Conservation (phyloP, 2,329 filamentous ascomycete genomes). For the Stagonosporopsis rhizophila region DNA sequence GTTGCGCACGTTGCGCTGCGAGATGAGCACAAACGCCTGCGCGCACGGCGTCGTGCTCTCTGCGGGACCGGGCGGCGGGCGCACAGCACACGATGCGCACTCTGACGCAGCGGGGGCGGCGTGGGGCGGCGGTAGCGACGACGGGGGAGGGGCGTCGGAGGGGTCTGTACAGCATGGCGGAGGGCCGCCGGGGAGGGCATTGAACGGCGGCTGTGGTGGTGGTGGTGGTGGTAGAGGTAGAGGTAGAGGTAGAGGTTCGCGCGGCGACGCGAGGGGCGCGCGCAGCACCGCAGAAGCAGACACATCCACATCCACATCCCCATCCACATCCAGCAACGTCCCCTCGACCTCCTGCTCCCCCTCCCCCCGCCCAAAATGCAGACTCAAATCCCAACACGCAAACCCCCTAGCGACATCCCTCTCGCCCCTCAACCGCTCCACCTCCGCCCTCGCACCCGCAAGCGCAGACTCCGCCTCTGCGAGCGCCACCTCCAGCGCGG, state of each 20-base stretch:
- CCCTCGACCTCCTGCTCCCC: background rate
- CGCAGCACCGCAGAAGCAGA: background rate
- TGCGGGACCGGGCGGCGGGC: slow-evolving; percentile 33
- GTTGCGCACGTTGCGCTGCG: slow-evolving; percentile 45
- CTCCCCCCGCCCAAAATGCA: slow-evolving; percentile 7
- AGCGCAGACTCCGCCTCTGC: slow-evolving; percentile 39
- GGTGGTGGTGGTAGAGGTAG: no score
- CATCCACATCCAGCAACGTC: background rate
- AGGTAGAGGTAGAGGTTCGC: no score
- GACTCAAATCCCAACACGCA: slow-evolving; percentile 13
- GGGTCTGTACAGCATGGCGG: slow-evolving; percentile 38
- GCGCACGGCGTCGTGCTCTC: slow-evolving; percentile 46
- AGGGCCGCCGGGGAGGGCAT: slow-evolving; percentile 15
- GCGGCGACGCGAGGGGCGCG: no score
- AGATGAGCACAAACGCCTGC: slow-evolving; percentile 44
- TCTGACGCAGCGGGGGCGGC: slow-evolving; percentile 5
- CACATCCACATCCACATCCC: no score
- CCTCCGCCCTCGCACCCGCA: slow-evolving; percentile 35
- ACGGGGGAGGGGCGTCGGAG: background rate
- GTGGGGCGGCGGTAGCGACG: background rate
- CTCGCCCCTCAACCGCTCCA: slow-evolving; percentile 24
- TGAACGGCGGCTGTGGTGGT: no score
- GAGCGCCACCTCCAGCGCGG: slow-evolving; percentile 48
- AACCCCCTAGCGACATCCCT: slow-evolving; percentile 20
- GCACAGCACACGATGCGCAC: slow-evolving; percentile 37